Evolutionary conservation across 2,329 filamentous ascomycete genomes (phyloP).

Genomic region (Pseudocercospora pini-densiflorae): DNA sequence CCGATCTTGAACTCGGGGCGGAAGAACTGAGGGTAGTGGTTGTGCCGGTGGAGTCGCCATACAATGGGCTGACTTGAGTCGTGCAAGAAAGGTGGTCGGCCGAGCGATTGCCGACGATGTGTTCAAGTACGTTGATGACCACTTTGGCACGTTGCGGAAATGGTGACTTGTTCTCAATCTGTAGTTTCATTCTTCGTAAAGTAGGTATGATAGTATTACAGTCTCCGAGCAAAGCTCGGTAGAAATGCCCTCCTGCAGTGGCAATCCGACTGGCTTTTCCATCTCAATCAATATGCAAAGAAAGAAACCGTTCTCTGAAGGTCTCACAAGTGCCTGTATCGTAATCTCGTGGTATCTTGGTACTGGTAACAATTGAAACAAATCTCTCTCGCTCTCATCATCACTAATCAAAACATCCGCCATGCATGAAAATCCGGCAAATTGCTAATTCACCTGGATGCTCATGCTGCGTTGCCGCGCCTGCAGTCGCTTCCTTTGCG

Average conservation of each 20-base stretch:
- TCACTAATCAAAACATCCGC: neutral
- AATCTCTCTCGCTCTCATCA: neutral
- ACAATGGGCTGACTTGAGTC: neutral
- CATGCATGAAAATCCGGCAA: neutral
- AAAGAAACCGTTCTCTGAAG: neutral
- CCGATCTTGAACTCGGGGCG: neutral
- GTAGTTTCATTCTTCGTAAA: neutral
- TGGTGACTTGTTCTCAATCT: neutral
- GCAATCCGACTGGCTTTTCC: neutral
- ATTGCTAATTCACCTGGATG: neutral
- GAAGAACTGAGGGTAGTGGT: neutral
- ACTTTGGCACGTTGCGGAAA: neutral
- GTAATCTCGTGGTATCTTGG: conserved; percentile 3
- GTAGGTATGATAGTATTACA: neutral
- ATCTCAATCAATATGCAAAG: no score
- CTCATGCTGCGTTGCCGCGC: conserved; percentile 4
- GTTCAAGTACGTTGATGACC: no score
- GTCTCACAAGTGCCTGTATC: neutral
- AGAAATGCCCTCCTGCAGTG: no score
- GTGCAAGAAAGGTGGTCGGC: neutral
- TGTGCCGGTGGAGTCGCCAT: neutral
- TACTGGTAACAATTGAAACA: neutral
- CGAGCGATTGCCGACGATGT: neutral
- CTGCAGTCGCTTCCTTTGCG: neutral
- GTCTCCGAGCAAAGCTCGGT: no score